Evolutionary conservation across 1,284 basidiomycete genomes (phyloP), one percentile per base, ranked within the genome.

Genomic region (Malassezia sympodialis): DNA sequence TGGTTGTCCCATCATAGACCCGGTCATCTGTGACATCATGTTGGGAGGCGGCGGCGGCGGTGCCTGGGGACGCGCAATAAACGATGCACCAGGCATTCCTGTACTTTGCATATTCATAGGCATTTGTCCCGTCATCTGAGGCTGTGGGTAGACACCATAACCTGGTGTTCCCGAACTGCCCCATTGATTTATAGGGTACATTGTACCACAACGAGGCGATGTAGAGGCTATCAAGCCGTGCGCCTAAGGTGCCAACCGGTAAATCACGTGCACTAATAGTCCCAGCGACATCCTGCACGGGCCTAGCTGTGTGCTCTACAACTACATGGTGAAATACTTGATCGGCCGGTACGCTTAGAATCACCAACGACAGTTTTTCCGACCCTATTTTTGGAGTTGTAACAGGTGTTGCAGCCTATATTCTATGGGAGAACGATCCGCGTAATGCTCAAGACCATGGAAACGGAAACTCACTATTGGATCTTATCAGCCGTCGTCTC

Each of bases 101-200:
- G 58, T 66, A 19, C 45, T 52, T 46, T 67, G 66, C 27, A 61
- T 63, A 2, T 63, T 54, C 40, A 67, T 66, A 10, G 46, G 46
- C 35, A 58, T 62, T 26, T 60, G 61, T 8, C 65, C 63, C 17
- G 65, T 65, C 60, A 63, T 65, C 42, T 67, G 65, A 14, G 65
- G 61, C 41, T 62, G 53, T 17, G 63, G 56, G 57, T 59, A 68
- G 14, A 56, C 48, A 27, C 49, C 49, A 32, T 58, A 53, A 21
- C 23, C 30, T 24, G 53, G 56, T 51, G 62, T 56, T 51, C 52
- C 56, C 8, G 60, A 59, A 27, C 61, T 58, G 46, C 62, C 64
- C 67, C 67, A 69, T 44, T 66, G 62, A 59, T 63, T 65, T 57
- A 65, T 64, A 56, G 66, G 65, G 50, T 67, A 67, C 62, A 64